Conservation (phyloP, 805 yeast genomes). For the Saccharomycopsis sp. region DNA sequence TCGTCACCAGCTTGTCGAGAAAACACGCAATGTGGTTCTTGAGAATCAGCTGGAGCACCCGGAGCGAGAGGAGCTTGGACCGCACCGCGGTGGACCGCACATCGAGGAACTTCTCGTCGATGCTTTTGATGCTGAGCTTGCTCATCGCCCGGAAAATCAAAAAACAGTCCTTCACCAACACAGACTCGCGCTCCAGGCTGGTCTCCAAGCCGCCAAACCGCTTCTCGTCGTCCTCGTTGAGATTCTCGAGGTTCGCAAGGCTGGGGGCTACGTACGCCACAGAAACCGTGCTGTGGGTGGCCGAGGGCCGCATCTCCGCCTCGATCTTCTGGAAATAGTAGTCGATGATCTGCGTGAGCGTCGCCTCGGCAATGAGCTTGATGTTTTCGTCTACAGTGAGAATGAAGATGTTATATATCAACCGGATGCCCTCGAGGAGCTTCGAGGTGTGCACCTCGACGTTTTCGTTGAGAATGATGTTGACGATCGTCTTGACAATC, state of each 20-base stretch:
- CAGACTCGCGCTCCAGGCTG: slow-evolving; percentile 51
- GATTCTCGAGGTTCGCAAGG: slow-evolving; percentile 27
- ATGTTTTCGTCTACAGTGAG: slow-evolving; percentile 74
- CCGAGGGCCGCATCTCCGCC: slow-evolving; percentile 27
- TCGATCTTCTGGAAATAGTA: slow-evolving; percentile 74
- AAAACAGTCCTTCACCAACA: slow-evolving; percentile 83
- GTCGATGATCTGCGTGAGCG: slow-evolving; percentile 82
- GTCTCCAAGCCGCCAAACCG: slow-evolving; percentile 23
- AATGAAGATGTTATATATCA: slow-evolving; percentile 86
- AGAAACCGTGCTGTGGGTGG: too few relatives aligned
- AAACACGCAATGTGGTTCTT: slow-evolving; percentile 82
- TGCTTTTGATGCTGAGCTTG: slow-evolving; percentile 76
- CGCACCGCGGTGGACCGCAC: slow-evolving; percentile 90
- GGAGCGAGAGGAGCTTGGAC: slow-evolving; percentile 82
- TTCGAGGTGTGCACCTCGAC: slow-evolving; percentile 88
- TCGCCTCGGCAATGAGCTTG: slow-evolving; percentile 78
- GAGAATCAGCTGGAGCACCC: slow-evolving; percentile 78
- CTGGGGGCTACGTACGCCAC: slow-evolving; percentile 22
- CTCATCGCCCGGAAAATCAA: slow-evolving; percentile 92
- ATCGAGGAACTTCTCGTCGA: slow-evolving; percentile 71
- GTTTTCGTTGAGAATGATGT: slow-evolving; percentile 74
- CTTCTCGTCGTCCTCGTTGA: slow-evolving; percentile 26
- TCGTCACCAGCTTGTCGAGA: slow-evolving; percentile 47
- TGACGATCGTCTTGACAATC: slow-evolving; percentile 84
- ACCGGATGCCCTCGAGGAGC: slow-evolving; percentile 83